Conservation (phyloP, 108 stramenopile genomes). For the Nannochloropsis granulata region DNA sequence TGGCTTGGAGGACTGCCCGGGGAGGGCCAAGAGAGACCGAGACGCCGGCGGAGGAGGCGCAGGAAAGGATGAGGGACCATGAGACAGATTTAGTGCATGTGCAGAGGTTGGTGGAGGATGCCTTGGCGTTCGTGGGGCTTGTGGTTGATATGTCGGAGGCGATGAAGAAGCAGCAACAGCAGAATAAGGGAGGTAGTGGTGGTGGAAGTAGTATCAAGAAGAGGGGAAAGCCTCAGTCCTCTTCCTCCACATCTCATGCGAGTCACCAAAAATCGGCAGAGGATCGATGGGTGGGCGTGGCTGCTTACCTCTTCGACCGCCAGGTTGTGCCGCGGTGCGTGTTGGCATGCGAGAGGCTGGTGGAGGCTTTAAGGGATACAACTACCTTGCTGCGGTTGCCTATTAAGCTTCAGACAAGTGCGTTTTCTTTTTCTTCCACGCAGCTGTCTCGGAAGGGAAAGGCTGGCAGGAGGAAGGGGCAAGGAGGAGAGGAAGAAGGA, state of each 20-base stretch:
- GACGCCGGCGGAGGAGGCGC: background rate
- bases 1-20: background rate
- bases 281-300: background rate
- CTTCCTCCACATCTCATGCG: no score
- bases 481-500: no score
- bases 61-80: background rate
- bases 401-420: background rate
- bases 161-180: background rate
- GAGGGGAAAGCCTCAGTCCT: background rate
- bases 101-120: background rate
- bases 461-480: no score
- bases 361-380: background rate
- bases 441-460: no score
- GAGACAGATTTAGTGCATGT: background rate
- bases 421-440: no score
- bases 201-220: background rate
- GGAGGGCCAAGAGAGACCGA: background rate
- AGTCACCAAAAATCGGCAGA: no score
- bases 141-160: background rate
- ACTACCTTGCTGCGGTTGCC: background rate
- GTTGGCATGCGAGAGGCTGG: background rate
- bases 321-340: background rate
- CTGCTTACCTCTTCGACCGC: background rate
- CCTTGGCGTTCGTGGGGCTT: background rate
- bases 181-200: background rate